A percentile compares a stretch with the other conserved stretches of the same genome.
Conservation (phyloP, 257 asterid species). For the Fraxinus quadrangulata region DNA sequence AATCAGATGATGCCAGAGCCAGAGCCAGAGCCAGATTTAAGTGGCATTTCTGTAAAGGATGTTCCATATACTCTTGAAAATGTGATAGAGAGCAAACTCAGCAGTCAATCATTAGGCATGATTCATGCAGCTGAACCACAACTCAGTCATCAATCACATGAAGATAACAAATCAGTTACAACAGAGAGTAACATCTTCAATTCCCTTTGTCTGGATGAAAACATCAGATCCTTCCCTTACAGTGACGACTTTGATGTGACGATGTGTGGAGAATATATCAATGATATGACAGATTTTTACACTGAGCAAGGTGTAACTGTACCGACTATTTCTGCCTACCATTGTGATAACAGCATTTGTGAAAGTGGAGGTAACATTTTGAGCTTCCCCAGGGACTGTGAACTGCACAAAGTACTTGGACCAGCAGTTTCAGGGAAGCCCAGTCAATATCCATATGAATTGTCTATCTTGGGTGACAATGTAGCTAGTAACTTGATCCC, state of each 20-base stretch:
- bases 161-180: constrained; percentile 35
- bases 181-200: constrained; percentile 29
- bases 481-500: constrained; percentile 26
- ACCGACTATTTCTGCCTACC: constrained; percentile 21
- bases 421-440: constrained; percentile 29
- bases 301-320: constrained; percentile 34
- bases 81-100: constrained; percentile 33
- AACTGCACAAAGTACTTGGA: constrained; percentile 52
- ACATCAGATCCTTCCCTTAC: constrained; percentile 35
- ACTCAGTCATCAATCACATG: constrained; percentile 35
- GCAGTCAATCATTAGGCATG: constrained; percentile 33
- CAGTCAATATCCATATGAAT: constrained; percentile 21
- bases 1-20: constrained; percentile 36
- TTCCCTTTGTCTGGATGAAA: constrained; percentile 40
- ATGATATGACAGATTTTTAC: constrained; percentile 35
- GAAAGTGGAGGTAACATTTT: constrained; percentile 32
- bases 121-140: constrained; percentile 34
- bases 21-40: constrained; percentile 34
- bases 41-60: constrained; percentile 31
- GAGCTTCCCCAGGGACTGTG: constrained; percentile 47
- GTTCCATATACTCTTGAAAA: constrained; percentile 27
- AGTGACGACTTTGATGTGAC: constrained; percentile 24
- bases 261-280: constrained; percentile 30
- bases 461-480: constrained; percentile 34
- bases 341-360: constrained; percentile 31